A percentile compares a stretch with the other conserved stretches of the same genome.
These are phyloP conservation scores for Ceratobasidium sp. DNA, from an alignment of 1,284 basidiomycete species.

Conservation along the genomic window DNA sequence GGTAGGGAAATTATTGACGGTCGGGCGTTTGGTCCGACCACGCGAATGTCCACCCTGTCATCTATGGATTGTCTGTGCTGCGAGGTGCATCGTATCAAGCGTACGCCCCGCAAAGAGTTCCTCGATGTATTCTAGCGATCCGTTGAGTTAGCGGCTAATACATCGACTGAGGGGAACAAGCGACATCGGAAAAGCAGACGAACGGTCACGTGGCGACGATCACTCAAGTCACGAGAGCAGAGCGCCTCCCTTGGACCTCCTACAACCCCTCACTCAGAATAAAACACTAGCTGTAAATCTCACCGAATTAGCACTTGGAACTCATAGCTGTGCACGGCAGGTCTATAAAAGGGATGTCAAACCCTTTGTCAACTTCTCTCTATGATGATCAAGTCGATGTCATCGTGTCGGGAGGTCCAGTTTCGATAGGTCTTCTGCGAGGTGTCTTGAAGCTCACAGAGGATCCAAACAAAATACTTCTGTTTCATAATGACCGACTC, in stretches of 20 bases:
- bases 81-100: slow-evolving; percentile 81
- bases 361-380: not conserved
- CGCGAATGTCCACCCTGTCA: slow-evolving; percentile 76
- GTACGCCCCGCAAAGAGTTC: slow-evolving; percentile 71
- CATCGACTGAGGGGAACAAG: slow-evolving; percentile 5
- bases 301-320: not conserved
- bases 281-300: not conserved
- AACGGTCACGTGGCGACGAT: not conserved
- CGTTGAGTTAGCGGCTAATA: not conserved
- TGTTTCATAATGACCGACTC: not conserved
- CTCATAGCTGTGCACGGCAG: not conserved
- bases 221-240: not conserved
- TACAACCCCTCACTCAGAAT: not conserved
- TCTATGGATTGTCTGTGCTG: slow-evolving; percentile 75
- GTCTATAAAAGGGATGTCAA: not conserved
- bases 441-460: not conserved
- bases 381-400: not conserved
- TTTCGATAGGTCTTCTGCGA: not conserved
- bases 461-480: not conserved
- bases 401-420: not conserved
- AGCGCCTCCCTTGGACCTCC: too few species aligned
- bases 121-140: slow-evolving; percentile 21
- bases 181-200: slow-evolving; percentile 19
- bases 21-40: slow-evolving; percentile 70
- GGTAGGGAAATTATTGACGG: slow-evolving; percentile 81